Evolutionary conservation across 345 rosid species (phyloP).

Genomic region (Pistacia integerrima): DNA sequence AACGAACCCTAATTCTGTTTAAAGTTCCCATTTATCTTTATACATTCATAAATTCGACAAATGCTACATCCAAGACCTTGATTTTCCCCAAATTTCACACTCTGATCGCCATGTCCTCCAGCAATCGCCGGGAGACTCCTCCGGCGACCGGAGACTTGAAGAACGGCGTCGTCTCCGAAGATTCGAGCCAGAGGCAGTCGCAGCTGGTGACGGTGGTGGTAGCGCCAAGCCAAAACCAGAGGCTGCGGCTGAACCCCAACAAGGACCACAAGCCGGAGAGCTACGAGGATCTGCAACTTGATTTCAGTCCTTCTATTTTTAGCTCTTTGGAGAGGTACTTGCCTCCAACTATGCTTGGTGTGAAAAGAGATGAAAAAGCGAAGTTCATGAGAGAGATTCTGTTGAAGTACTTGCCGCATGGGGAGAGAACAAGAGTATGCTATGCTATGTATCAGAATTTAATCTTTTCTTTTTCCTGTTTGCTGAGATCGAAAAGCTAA

Average conservation of each 20-base stretch:
- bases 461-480: neutral
- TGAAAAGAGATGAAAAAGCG: conserved; percentile 45
- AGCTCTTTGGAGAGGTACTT: conserved; percentile 56
- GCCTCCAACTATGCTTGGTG: conserved; percentile 52
- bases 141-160: conserved; percentile 22
- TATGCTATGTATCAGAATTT: neutral
- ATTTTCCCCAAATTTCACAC: neutral
- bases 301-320: conserved; percentile 50
- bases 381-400: conserved; percentile 64
- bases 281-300: conserved; percentile 59
- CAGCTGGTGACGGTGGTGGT: neutral
- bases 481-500: neutral
- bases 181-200: neutral
- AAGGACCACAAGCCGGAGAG: conserved; percentile 56
- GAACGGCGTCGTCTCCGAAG: conserved; percentile 11
- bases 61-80: conserved; percentile 3
- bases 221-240: conserved; percentile 38
- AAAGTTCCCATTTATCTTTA: neutral
- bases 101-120: conserved; percentile 24
- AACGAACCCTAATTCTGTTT: neutral
- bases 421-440: conserved; percentile 56
- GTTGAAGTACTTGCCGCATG: conserved; percentile 55
- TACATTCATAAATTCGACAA: neutral
- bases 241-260: conserved; percentile 55
- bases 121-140: conserved; percentile 16